Percentiles rank a stretch among this genome's conserved stretches.
Conservation (phyloP, 2,329 filamentous ascomycete genomes). For the Penicillium sp. region DNA sequence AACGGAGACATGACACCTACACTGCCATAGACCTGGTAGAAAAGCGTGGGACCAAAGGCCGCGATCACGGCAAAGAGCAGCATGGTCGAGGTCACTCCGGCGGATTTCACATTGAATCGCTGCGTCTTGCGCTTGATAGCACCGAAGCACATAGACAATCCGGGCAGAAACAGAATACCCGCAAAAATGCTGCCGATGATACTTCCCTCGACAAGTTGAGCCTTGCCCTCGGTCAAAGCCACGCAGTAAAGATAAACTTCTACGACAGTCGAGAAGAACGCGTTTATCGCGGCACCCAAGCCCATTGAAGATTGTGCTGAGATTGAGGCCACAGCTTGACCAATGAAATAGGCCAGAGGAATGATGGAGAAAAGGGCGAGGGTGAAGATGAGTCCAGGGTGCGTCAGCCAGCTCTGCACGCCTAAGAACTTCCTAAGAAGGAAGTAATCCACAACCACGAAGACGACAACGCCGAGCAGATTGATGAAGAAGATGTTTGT, state of each 20-base stretch:
- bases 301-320: constrained; percentile 99
- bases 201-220: constrained; percentile 88
- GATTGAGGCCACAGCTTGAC: constrained; percentile 95
- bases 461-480: constrained; percentile 85
- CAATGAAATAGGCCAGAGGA: constrained; percentile 95
- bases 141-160: constrained; percentile 97
- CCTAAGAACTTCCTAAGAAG: constrained; percentile 68
- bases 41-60: constrained; percentile 90
- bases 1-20: constrained; percentile 46
- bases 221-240: constrained; percentile 87
- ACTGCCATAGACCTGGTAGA: constrained; percentile 98
- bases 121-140: constrained; percentile 98
- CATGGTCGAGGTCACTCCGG: constrained; percentile 97
- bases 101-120: constrained; percentile 93
- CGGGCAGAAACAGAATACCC: constrained; percentile 89
- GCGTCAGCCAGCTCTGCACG: constrained; percentile 70
- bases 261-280: constrained; percentile 95
- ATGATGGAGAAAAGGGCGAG: constrained; percentile 88
- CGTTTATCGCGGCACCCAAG: constrained; percentile 92
- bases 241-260: constrained; percentile 98
- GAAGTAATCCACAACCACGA: constrained; percentile 90
- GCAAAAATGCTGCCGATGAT: constrained; percentile 98
- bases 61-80: constrained; percentile 92
- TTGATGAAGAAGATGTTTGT: constrained; percentile 99
- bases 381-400: constrained; percentile 80